Conservation (phyloP, 208 protist genomes). For the Acanthamoeba royreba region DNA sequence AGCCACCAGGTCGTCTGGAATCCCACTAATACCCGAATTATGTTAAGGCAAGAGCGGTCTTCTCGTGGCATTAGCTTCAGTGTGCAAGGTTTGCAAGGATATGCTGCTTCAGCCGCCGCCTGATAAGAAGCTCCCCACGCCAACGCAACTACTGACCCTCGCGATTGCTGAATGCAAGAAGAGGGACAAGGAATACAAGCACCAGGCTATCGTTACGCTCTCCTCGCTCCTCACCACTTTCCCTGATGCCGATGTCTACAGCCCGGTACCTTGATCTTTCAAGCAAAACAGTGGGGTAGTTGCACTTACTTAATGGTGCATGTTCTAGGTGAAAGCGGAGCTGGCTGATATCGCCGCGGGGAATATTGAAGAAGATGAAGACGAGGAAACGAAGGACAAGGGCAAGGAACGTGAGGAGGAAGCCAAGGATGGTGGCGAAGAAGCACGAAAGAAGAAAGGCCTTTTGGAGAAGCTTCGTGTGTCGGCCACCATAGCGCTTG, state of each 20-base stretch:
- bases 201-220: constrained; percentile 51
- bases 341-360: background rate
- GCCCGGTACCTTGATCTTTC: too few relatives aligned
- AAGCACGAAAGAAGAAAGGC: background rate
- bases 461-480: background rate
- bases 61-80: background rate
- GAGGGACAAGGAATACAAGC: constrained; percentile 66
- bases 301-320: too few relatives aligned
- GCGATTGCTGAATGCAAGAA: constrained; percentile 67
- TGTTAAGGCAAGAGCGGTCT: constrained; percentile 28
- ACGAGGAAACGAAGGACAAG: background rate
- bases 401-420: constrained; percentile 4
- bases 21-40: too few relatives aligned
- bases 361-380: background rate
- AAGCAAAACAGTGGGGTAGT: too few relatives aligned
- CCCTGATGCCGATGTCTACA: constrained; percentile 44
- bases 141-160: background rate
- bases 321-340: background rate
- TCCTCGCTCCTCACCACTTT: constrained; percentile 42
- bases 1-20: background rate
- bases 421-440: background rate
- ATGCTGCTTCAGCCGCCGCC: background rate
- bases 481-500: background rate
- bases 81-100: constrained; percentile 31
- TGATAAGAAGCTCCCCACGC: background rate